phyloP scores from a whole-genome alignment of 2,329 filamentous ascomycete genomes.

The Colletotrichum graminicola region DNA sequence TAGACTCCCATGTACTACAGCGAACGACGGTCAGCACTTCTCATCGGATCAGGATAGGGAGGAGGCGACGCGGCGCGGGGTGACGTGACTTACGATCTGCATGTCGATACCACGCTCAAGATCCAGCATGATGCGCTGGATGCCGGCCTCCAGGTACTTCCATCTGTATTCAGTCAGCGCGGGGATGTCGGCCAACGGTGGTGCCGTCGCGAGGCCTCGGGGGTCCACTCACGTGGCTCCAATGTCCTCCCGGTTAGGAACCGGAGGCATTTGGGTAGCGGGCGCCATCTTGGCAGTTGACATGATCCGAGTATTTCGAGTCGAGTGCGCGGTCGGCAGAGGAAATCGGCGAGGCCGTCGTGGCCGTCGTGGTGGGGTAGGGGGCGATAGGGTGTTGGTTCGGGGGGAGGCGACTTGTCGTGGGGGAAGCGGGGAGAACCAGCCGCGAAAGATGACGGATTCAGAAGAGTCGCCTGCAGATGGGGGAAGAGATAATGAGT shows the following conservation, averaged over 20 bases:
- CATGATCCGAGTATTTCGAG: slow-evolving; percentile 45
- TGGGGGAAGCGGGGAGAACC: slow-evolving; percentile 31
- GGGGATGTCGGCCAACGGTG: slow-evolving; percentile 26
- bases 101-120: slow-evolving; percentile 94
- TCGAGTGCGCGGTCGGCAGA: slow-evolving; percentile 25
- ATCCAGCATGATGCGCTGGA: slow-evolving; percentile 93
- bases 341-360: slow-evolving; percentile 44
- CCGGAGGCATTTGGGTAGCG: slow-evolving; percentile 64
- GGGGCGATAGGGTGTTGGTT: slow-evolving; percentile 35
- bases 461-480: slow-evolving; percentile 23
- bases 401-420: slow-evolving; percentile 6
- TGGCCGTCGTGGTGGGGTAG: slow-evolving; percentile 43
- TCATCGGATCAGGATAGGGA: slow-evolving; percentile 16
- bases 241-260: slow-evolving; percentile 73
- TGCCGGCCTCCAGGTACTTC: slow-evolving; percentile 88
- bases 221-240: slow-evolving; percentile 58
- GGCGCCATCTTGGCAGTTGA: slow-evolving; percentile 52
- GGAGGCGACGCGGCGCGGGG: slow-evolving; percentile 32
- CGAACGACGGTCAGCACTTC: slow-evolving; percentile 29
- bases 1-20: slow-evolving; percentile 93
- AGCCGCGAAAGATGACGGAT: slow-evolving; percentile 21
- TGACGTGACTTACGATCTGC: slow-evolving; percentile 74
- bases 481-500: not conserved
- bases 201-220: slow-evolving; percentile 13
- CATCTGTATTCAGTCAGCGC: slow-evolving; percentile 69